These are phyloP conservation scores for Ophiostoma sp. DNA, from an alignment of 2,329 filamentous ascomycete species.

Conservation along the genomic window DNA sequence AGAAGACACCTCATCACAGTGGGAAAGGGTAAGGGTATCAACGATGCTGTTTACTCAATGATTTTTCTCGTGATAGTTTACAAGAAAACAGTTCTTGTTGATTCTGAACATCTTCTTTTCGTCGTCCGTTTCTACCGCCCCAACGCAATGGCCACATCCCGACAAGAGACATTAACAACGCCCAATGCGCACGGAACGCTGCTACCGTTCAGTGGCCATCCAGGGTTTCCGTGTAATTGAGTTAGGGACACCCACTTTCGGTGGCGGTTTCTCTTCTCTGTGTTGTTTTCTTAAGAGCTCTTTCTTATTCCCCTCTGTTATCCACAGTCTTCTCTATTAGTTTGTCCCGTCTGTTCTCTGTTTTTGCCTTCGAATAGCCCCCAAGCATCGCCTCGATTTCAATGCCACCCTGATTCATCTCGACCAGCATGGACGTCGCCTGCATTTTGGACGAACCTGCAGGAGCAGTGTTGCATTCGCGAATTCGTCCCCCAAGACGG, in stretches of 20 bases:
- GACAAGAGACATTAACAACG: constrained; percentile 9
- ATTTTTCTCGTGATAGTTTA: background rate
- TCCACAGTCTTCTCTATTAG: background rate
- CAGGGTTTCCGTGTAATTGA: constrained; percentile 16
- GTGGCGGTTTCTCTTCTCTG: background rate
- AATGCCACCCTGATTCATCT: background rate
- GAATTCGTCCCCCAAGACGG: background rate
- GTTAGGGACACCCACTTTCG: background rate
- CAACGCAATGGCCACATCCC: constrained; percentile 4
- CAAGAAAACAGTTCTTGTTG: background rate
- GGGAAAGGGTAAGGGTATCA: background rate
- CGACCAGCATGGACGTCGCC: background rate
- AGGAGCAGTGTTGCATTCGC: background rate
- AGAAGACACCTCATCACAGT: background rate
- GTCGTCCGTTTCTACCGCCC: background rate
- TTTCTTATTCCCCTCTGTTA: background rate
- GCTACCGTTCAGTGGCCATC: background rate
- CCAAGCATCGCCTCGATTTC: background rate
- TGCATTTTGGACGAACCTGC: background rate
- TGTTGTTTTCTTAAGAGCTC: background rate
- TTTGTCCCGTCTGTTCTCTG: background rate
- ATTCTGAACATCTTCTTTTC: background rate
- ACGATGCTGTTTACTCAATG: background rate
- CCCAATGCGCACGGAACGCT: constrained; percentile 16
- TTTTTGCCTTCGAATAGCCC: background rate